phyloP scores from a whole-genome alignment of 2,329 filamentous ascomycete genomes.

The Coniochaeta ligniaria region DNA sequence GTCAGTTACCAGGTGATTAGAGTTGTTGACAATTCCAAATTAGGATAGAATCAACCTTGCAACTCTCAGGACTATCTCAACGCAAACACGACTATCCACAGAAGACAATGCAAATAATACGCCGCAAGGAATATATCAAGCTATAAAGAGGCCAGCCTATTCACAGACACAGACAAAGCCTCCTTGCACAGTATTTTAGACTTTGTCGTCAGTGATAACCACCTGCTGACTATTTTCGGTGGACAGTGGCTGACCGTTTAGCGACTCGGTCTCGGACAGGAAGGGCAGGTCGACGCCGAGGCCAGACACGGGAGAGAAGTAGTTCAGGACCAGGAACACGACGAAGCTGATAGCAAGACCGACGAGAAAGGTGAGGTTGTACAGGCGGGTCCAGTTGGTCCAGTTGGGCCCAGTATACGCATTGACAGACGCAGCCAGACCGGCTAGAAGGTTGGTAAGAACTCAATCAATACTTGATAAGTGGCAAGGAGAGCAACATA shows the following conservation, averaged over 20 bases:
- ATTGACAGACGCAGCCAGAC: constrained; percentile 11
- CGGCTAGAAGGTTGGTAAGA: constrained; percentile 8
- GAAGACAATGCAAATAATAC: background rate
- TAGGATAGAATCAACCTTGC: background rate
- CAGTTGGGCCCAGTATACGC: constrained; percentile 10
- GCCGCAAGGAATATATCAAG: background rate
- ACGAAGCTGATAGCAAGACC: constrained; percentile 30
- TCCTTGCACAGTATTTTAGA: background rate
- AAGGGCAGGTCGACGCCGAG: constrained; percentile 9
- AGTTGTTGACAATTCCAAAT: too few species aligned
- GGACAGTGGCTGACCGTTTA: constrained; percentile 2
- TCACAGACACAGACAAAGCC: background rate
- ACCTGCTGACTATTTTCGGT: background rate
- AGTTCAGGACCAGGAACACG: constrained; percentile 10
- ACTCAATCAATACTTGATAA: background rate
- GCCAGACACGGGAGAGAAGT: constrained; percentile 8
- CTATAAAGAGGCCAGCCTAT: background rate
- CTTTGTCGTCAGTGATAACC: background rate
- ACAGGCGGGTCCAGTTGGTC: constrained; percentile 26
- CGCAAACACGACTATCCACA: background rate
- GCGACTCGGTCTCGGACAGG: constrained; percentile 5
- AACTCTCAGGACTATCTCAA: background rate
- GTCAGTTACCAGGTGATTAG: too few species aligned
- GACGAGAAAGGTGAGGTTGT: constrained; percentile 32
- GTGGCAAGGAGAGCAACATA: constrained; percentile 11